Conservation (phyloP, 2,329 filamentous ascomycete species). For the Whalleya microplaca region DNA sequence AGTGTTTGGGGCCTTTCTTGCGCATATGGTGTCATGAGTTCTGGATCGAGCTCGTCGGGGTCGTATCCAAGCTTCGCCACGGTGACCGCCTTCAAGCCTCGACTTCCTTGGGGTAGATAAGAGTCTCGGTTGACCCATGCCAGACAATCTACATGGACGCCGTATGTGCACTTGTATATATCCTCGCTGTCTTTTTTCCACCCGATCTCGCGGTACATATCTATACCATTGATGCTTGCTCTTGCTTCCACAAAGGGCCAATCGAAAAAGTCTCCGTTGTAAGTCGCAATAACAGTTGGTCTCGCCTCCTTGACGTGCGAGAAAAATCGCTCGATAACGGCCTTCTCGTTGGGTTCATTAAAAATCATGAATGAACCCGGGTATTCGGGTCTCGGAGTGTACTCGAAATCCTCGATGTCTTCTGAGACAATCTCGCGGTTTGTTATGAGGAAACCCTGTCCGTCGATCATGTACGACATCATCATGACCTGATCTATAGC, state of each 20-base stretch:
- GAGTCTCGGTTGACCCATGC: constrained; percentile 99
- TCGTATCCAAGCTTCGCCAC: constrained; percentile 98
- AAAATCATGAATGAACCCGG: constrained; percentile 96
- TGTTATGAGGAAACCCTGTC: constrained; percentile 95
- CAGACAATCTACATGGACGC: constrained; percentile 98
- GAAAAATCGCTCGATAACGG: constrained; percentile 88
- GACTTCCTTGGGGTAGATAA: constrained; percentile 94
- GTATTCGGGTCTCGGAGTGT: constrained; percentile 96
- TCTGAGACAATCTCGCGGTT: constrained; percentile 98
- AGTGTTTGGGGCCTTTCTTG: constrained; percentile 89
- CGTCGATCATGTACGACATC: constrained; percentile 99
- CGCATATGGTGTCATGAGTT: constrained; percentile 94
- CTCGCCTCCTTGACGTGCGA: constrained; percentile 91
- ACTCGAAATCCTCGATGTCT: constrained; percentile 97
- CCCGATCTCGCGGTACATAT: constrained; percentile 99
- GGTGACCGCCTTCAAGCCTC: constrained; percentile 95
- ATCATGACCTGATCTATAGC: constrained; percentile 98
- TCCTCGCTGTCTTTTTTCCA: constrained; percentile 96
- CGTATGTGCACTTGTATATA: constrained; percentile 94
- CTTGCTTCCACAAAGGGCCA: constrained; percentile 97
- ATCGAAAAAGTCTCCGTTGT: constrained; percentile 99
- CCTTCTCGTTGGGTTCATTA: constrained; percentile 94
- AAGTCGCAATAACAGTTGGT: constrained; percentile 98
- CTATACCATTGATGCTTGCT: constrained; percentile 91
- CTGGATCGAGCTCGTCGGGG: constrained; percentile 94